These are phyloP conservation scores for Durotheca rogersii DNA, from an alignment of 495 filamentous ascomycete species.

Conservation along the genomic window DNA sequence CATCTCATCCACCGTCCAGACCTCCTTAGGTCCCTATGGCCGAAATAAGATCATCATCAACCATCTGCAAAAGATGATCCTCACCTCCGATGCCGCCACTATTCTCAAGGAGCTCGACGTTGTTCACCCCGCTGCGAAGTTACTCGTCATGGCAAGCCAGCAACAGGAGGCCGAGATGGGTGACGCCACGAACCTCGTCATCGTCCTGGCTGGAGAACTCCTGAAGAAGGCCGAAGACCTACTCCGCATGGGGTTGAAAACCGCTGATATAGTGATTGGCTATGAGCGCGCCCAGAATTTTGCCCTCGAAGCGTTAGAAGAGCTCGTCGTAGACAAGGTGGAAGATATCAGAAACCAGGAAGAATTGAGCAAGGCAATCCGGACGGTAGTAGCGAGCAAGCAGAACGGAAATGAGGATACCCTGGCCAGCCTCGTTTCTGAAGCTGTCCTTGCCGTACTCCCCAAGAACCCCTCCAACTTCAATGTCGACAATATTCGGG, in stretches of 20 bases:
- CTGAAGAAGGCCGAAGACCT: slow-evolving; percentile 97
- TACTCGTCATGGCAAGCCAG: slow-evolving; percentile 98
- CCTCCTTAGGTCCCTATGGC: slow-evolving; percentile 93
- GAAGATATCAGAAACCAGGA: slow-evolving; percentile 72
- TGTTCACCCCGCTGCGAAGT: slow-evolving; percentile 95
- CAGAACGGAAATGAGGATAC: slow-evolving; percentile 90
- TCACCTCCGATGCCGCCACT: slow-evolving; percentile 96
- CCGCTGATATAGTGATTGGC: slow-evolving; percentile 90
- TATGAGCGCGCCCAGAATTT: slow-evolving; percentile 93
- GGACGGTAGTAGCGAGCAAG: slow-evolving; percentile 94
- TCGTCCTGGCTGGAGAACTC: slow-evolving; percentile 92
- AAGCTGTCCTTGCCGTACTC: slow-evolving; percentile 90
- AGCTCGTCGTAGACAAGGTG: slow-evolving; percentile 88
- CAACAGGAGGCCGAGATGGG: slow-evolving; percentile 99
- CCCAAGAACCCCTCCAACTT: slow-evolving; percentile 98
- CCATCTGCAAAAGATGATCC: slow-evolving; percentile 98
- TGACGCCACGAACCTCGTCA: slow-evolving; percentile 97
- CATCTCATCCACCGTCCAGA: slow-evolving; percentile 93
- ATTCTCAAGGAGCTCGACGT: slow-evolving; percentile 97
- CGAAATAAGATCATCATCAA: slow-evolving; percentile 99
- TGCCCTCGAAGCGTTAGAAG: slow-evolving; percentile 80
- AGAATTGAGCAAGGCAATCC: slow-evolving; percentile 92
- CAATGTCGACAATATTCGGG: slow-evolving; percentile 98
- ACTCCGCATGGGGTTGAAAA: slow-evolving; percentile 92
- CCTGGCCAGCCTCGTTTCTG: slow-evolving; percentile 81